A percentile compares a stretch with the other conserved stretches of the same genome.
phyloP scores from a whole-genome alignment of 2,329 filamentous ascomycete species.

The Amylocarpus encephaloides region DNA sequence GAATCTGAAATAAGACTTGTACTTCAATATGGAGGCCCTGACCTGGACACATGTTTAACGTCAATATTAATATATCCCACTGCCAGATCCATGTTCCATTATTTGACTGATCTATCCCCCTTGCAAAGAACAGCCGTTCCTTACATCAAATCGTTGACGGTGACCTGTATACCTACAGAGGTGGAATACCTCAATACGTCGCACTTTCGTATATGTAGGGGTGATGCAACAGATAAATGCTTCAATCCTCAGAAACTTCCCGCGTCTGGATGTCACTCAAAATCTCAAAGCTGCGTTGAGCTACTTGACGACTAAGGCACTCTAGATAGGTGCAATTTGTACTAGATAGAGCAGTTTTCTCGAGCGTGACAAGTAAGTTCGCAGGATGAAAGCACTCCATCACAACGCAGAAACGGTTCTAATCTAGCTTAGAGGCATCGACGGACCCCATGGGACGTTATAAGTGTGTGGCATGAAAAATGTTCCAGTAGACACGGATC shows the following conservation, averaged over 20 bases:
- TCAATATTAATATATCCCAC: not conserved
- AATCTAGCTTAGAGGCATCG: not conserved
- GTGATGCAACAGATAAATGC: not conserved
- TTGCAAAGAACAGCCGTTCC: not conserved
- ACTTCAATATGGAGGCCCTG: too few species aligned
- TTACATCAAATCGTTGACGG: not conserved
- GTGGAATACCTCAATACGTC: constrained; percentile 1
- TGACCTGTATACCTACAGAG: not conserved
- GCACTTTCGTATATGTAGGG: constrained; percentile 15
- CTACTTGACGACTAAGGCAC: not conserved
- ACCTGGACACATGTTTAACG: too few species aligned
- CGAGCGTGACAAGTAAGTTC: not conserved
- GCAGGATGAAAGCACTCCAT: not conserved
- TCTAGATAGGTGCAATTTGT: not conserved
- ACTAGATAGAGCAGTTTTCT: not conserved
- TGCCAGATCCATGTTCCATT: not conserved
- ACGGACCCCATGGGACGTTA: too few species aligned
- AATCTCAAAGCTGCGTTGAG: constrained; percentile 6
- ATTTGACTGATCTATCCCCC: not conserved
- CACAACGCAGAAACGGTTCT: not conserved
- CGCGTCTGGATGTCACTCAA: not conserved
- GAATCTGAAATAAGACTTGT: too few species aligned
- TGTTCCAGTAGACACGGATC: too few species aligned
- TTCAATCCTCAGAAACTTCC: constrained; percentile 1
- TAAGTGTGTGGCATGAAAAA: too few species aligned